Evolutionary conservation across 495 filamentous ascomycete species (phyloP), one percentile per base, ranked within the genome.

Genomic region (Achaetomiella virescens): DNA sequence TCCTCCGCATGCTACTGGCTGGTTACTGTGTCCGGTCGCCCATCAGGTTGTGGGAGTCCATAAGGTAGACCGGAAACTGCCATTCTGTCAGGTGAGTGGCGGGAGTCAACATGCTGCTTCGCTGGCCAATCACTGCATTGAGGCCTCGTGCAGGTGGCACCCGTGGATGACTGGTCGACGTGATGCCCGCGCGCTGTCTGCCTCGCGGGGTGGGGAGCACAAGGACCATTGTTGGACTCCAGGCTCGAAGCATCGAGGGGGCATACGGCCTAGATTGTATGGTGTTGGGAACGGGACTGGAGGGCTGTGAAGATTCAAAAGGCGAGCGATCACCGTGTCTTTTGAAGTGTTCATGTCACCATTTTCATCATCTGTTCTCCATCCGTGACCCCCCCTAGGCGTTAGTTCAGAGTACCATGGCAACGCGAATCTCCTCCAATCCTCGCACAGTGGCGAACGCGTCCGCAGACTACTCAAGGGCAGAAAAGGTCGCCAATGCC

Each of bases 91-190:
- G 2, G 9, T 50, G 6, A 9, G 17, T 25, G 5, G 10, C 21
- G 2, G n/a, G 27, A 31, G 27, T 31, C 27, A 31, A 31, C 27
- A 9, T 31, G 4, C 27, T 31, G 41, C 17, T 24, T 9, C 20
- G 47, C 21, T 43, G 33, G 48, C 21, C 55, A 58, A 58, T 58
- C 46, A 35, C 47, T 52, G 48, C 48, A 33, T 17, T 42, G 56
- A 53, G 56, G 56, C 56, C 49, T n/a, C 14, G 14, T 55, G 52
- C 52, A 47, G 52, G n/a, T 33, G 24, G 33, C 42, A 41, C 11
- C 33, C 33, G 27, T 12, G 3, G 25, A 27, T 50, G 48, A 50
- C 20, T 51, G 47, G 40, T 18, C 40, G 41, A 52, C 21, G 40
- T 20, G 44, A 25, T 37, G 46, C 37, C 48, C 55, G 47, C 20